These are phyloP conservation scores for Pleurotus giganteus DNA, from an alignment of 768 basidiomycete genomes.

Conservation along the genomic window DNA sequence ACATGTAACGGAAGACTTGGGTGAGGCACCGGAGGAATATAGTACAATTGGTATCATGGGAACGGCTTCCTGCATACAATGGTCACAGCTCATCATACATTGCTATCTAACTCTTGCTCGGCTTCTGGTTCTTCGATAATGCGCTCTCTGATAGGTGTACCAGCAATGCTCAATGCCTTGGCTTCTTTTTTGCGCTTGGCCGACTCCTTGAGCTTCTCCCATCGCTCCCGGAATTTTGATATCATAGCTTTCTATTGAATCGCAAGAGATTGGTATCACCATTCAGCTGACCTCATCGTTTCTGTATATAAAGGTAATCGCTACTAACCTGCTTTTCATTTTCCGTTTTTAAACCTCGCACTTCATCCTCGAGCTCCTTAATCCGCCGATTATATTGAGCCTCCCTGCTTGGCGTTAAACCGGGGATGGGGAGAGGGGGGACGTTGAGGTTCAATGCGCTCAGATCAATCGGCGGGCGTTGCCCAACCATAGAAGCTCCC, in stretches of 20 bases:
- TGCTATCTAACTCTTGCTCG: constrained; percentile 45
- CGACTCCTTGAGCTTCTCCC: constrained; percentile 89
- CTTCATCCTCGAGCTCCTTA: constrained; percentile 81
- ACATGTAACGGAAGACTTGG: background rate
- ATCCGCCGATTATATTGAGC: constrained; percentile 58
- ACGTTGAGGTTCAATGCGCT: constrained; percentile 57
- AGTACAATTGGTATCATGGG: background rate
- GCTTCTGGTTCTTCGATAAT: constrained; percentile 75
- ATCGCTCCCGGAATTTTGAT: constrained; percentile 77
- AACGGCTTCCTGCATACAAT: background rate
- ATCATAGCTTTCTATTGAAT: constrained; percentile 74
- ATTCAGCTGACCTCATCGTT: background rate
- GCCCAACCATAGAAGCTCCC: constrained; percentile 60
- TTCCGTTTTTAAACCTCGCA: constrained; percentile 58
- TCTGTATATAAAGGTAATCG: background rate
- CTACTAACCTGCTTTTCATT: constrained; percentile 78
- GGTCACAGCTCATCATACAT: constrained; percentile 17
- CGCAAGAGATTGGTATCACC: background rate
- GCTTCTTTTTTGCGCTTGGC: constrained; percentile 84
- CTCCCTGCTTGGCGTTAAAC: constrained; percentile 49
- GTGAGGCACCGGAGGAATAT: background rate
- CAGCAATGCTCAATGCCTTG: constrained; percentile 49
- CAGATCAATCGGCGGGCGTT: constrained; percentile 52
- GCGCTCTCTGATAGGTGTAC: constrained; percentile 52
- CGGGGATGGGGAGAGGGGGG: constrained; percentile 46